These are phyloP conservation scores for Macadamia tetraphylla DNA, from an alignment of 164 flowering plant genomes.

Conservation along the genomic window DNA sequence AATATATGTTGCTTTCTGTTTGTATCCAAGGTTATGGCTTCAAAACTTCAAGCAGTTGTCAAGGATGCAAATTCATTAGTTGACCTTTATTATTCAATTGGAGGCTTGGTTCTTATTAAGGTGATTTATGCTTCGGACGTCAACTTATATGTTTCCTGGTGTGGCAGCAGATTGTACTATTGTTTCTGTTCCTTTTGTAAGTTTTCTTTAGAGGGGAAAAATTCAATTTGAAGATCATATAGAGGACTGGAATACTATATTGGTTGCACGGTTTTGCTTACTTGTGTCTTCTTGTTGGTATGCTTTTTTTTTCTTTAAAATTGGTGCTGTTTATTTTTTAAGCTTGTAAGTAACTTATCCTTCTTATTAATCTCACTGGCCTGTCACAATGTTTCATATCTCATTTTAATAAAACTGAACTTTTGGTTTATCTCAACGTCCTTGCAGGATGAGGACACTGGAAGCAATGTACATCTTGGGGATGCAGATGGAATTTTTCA, in stretches of 20 bases:
- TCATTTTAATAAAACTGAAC: background rate
- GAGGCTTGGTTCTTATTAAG: slow-evolving; percentile 75
- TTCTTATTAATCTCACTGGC: background rate
- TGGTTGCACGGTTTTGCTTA: background rate
- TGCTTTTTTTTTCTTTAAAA: background rate
- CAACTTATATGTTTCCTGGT: background rate
- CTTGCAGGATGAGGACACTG: slow-evolving; percentile 53
- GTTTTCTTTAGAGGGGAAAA: no score
- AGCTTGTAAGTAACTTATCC: background rate
- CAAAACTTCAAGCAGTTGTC: slow-evolving; percentile 49
- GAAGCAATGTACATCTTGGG: slow-evolving; percentile 39
- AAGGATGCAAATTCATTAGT: slow-evolving; percentile 63
- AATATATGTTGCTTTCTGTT: slow-evolving; percentile 1
- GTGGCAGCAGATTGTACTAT: no score
- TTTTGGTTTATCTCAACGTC: background rate
- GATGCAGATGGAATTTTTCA: slow-evolving; percentile 77
- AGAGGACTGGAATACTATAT: background rate
- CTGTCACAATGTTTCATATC: background rate
- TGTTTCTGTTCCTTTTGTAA: no score
- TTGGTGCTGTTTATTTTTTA: background rate
- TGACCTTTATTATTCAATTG: slow-evolving; percentile 66
- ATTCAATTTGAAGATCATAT: background rate
- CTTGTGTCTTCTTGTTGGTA: no score
- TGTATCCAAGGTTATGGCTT: slow-evolving; percentile 39
- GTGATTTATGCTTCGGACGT: slow-evolving; percentile 24